These are phyloP conservation scores for Acanthamoeba lenticulata DNA, from an alignment of 208 protist genomes.

Conservation along the genomic window DNA sequence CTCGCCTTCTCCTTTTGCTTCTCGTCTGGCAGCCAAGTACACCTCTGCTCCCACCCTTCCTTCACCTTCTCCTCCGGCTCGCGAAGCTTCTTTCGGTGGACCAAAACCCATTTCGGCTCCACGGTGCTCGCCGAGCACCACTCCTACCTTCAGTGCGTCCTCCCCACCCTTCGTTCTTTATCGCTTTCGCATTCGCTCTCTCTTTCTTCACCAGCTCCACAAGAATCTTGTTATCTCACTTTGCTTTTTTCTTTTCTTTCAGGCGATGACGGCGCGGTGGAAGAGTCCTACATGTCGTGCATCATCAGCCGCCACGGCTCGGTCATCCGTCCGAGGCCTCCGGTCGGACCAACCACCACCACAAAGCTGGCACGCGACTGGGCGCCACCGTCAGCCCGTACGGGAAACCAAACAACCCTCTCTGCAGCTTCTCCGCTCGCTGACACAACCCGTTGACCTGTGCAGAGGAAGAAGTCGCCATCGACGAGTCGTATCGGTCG, in stretches of 20 bases:
- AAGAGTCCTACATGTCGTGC: slow-evolving; percentile 9
- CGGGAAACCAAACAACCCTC: no score
- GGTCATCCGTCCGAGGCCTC: neutral
- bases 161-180: neutral
- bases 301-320: slow-evolving; percentile 4
- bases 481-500: neutral
- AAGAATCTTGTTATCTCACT: no score
- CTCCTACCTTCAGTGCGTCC: neutral
- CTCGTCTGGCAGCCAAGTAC: neutral
- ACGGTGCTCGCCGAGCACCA: neutral
- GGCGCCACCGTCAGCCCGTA: neutral
- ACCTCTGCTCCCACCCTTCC: neutral
- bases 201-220: no score
- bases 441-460: neutral
- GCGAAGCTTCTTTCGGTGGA: no score
- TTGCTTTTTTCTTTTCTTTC: no score
- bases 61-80: neutral
- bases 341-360: neutral
- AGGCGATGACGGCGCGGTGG: neutral
- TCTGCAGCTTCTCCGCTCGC: neutral
- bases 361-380: neutral
- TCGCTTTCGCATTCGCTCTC: neutral
- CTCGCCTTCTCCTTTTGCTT: neutral
- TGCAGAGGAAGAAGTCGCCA: neutral
- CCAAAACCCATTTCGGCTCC: neutral